phyloP scores from a whole-genome alignment of 2,329 filamentous ascomycete species.

The Mycosphaerella arachidis region DNA sequence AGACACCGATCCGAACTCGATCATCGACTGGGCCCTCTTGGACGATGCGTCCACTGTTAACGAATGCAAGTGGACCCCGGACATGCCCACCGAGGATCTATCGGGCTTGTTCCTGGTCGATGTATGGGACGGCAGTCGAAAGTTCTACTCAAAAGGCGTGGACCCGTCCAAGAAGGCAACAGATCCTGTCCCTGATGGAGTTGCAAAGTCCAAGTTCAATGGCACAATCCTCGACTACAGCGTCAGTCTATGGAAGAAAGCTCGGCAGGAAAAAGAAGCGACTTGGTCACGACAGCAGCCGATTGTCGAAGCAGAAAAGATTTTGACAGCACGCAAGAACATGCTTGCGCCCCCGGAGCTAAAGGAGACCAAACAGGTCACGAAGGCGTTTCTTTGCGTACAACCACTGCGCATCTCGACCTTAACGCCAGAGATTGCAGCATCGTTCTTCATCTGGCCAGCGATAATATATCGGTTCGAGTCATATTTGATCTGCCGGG shows the following conservation, averaged over 20 bases:
- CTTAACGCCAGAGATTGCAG: slow-evolving; percentile 64
- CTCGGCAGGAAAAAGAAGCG: slow-evolving; percentile 44
- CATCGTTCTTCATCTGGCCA: slow-evolving; percentile 71
- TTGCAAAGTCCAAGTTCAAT: slow-evolving; percentile 40
- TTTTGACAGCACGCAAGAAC: slow-evolving; percentile 70
- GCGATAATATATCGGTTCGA: slow-evolving; percentile 82
- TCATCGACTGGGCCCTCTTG: slow-evolving; percentile 61
- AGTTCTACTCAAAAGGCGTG: slow-evolving; percentile 51
- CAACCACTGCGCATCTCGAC: slow-evolving; percentile 72
- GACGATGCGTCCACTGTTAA: slow-evolving; percentile 36
- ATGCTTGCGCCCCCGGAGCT: slow-evolving; percentile 65
- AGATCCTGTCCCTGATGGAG: slow-evolving; percentile 59
- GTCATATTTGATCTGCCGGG: slow-evolving; percentile 71
- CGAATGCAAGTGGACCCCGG: slow-evolving; percentile 44
- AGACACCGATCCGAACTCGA: slow-evolving; percentile 22
- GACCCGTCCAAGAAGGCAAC: slow-evolving; percentile 54
- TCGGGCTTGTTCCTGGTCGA: slow-evolving; percentile 53
- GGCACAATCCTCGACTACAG: slow-evolving; percentile 72
- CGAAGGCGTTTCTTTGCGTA: slow-evolving; percentile 60
- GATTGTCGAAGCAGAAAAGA: slow-evolving; percentile 69
- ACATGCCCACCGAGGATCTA: slow-evolving; percentile 39
- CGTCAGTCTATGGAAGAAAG: slow-evolving; percentile 66
- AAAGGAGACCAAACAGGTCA: slow-evolving; percentile 49
- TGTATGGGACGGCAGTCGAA: slow-evolving; percentile 52
- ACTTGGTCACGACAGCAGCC: slow-evolving; percentile 67